Evolutionary conservation across 2,329 filamentous ascomycete genomes (phyloP), one percentile per base, ranked within the genome.

Genomic region (Clonostachys sp.): DNA sequence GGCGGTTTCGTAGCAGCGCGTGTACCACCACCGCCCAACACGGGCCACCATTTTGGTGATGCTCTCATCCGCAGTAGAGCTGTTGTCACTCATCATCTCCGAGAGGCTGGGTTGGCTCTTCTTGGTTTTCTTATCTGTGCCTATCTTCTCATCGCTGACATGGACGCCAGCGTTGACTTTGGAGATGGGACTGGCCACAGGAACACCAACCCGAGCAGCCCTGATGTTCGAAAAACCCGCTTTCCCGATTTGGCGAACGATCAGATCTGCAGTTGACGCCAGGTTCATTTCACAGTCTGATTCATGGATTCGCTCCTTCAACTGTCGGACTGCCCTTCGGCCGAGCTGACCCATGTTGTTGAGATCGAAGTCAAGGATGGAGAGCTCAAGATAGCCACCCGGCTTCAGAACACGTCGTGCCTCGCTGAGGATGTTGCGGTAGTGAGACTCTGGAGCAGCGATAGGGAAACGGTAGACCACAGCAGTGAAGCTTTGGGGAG

Each of bases 1-100:
- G 5, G 79, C 75, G 48, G 78, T 81, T 67, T 96, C 92, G 63
- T 96, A 97, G 72, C 92, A 96, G 45, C 87, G 83, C 10, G 83
- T 88, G 67, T 96, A 97, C 94, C 94, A 99, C 90, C 92, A 97
- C 41, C 94, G 80, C 3, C 91, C 92, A 12, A 97, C 92, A 52
- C 84, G 86, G 14, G 91, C 87, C 18, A 97, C 91, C 77, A 95
- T 95, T 60, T 89, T 91, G 13, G 90, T 89, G 60, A 97, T 96
- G 54, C 83, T 86, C 60, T 91, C 89, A 55, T 96, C 90, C 18
- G 87, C 86, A 13, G 79, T 73, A 1, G 81, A 75, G n/a, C 81
- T 79, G 35, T 84, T 77, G 53, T 89, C 84, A 33, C 77, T 83
- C 66, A 90, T 86, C 68, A 90, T 82, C 58, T 91, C 87, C 2